Base-by-base conservation (phyloP, 305 asterid species). In the Solanum hybrid region DNA sequence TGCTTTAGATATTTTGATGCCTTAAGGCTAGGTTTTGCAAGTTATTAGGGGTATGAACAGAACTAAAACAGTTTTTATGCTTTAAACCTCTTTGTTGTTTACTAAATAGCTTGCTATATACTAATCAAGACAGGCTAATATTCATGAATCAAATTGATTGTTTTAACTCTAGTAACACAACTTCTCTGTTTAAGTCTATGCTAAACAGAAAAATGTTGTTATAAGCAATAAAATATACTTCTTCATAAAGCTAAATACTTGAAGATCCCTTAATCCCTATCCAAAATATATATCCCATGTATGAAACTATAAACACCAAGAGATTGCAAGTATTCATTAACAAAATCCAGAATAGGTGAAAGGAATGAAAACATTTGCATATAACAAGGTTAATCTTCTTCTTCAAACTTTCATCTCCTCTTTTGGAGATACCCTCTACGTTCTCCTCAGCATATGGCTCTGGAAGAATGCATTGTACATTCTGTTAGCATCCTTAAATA, bases 1-100 rank as follows among this genome's bases (percentile, higher is more conserved):
- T 80, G 38, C 89, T 79, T 90, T 69, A 36, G 34, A 87, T 88
- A 84, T 13, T 89, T 78, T 35, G 31, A 20, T 84, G 29, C 75
- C 76, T 84, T 10, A 51, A 46, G 73, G 73, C 75, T 31, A 31
- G 73, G 42, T 29, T 81, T 17, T 51, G 5, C 42, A 31, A 31
- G 75, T 84, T 51, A 17, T 84, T 26, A 84, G 17, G 40, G 29
- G n/a, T 6, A 42, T 42, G 69, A 36, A 56, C 22, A 5, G 76
- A 84, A 20, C 87, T 29, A 51, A 2, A 84, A 36, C 75, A 5
- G 42, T 56, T 51, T 82, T 56, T 84, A 84, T 84, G 87, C 46
- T 10, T 82, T 31, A 31, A 46, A 84, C 87, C 32, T 32, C 87
- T 84, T 31, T 84, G 32, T 51, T 84, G 22, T 31, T 27, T 51